These are phyloP conservation scores for Amanita jacksonii DNA, from an alignment of 768 basidiomycete genomes.

Conservation along the genomic window DNA sequence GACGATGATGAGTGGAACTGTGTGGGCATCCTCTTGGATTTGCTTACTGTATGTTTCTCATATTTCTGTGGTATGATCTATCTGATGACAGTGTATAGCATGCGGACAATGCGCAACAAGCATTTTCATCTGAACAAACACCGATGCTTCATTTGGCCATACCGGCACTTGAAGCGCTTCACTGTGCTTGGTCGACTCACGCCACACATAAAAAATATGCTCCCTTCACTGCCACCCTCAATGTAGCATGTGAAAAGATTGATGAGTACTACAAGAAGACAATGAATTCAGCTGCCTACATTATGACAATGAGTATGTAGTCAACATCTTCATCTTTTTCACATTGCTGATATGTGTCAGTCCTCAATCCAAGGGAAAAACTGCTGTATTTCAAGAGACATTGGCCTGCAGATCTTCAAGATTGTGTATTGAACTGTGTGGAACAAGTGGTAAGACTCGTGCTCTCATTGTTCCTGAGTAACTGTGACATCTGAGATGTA, in stretches of 20 bases:
- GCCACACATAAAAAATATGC: constrained; percentile 11
- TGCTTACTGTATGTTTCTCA: no score
- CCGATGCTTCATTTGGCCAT: constrained; percentile 20
- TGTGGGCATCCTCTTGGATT: no score
- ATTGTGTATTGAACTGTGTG: no score
- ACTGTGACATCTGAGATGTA: no score
- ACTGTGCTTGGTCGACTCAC: constrained; percentile 17
- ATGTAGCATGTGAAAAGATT: constrained; percentile 18
- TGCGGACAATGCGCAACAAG: constrained; percentile 24
- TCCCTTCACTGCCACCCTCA: constrained; percentile 15
- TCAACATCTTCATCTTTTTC: constrained; percentile 16
- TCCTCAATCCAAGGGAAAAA: not conserved
- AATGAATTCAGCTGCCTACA: constrained; percentile 12
- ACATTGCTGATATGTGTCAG: constrained; percentile 14
- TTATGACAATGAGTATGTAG: no score
- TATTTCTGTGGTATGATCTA: no score
- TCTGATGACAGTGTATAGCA: no score
- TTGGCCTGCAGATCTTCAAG: no score
- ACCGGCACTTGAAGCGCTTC: constrained; percentile 23
- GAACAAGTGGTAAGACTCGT: no score
- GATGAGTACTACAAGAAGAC: constrained; percentile 18
- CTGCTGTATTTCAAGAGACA: not conserved
- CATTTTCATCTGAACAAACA: constrained; percentile 19
- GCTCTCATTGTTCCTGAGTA: no score
- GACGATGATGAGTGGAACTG: no score